Percentiles rank a stretch among this genome's conserved stretches.
Conservation (phyloP, 2,329 filamentous ascomycete genomes). For the Colletotrichum spinosum region DNA sequence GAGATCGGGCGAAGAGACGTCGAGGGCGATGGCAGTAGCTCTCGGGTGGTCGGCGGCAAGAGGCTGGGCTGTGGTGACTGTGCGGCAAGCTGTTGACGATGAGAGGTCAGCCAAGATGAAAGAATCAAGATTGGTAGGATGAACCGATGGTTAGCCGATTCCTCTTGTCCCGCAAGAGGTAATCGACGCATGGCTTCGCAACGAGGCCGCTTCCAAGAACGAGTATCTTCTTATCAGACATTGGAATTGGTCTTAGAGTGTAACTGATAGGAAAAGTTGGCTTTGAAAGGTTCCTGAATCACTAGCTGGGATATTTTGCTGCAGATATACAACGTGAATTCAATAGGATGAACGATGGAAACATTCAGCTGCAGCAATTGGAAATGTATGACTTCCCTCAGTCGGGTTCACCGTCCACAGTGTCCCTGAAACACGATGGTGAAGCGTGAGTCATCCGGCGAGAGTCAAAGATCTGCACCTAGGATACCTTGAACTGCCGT, state of each 20-base stretch:
- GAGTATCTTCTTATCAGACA: slow-evolving; percentile 36
- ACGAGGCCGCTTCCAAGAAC: slow-evolving; percentile 39
- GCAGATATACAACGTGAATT: too few species aligned
- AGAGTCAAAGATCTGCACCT: too few species aligned
- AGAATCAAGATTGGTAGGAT: background rate
- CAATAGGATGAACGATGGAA: too few species aligned
- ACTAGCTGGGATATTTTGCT: too few species aligned
- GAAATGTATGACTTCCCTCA: too few species aligned
- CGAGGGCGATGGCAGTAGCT: slow-evolving; percentile 33
- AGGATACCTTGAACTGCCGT: too few species aligned
- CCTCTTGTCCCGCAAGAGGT: slow-evolving; percentile 29
- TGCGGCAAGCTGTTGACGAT: slow-evolving; percentile 33
- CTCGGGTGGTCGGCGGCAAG: background rate
- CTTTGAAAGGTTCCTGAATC: too few species aligned
- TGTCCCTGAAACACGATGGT: too few species aligned
- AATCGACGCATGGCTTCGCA: slow-evolving; percentile 39
- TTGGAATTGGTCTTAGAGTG: background rate
- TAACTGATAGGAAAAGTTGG: too few species aligned
- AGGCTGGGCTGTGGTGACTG: slow-evolving; percentile 19
- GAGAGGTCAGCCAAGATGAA: background rate
- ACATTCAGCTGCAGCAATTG: too few species aligned
- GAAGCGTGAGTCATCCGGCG: too few species aligned
- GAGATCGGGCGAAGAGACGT: slow-evolving; percentile 38
- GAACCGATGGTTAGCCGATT: slow-evolving; percentile 39
- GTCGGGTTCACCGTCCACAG: too few species aligned